Conservation (phyloP, 108 stramenopile genomes). For the Chaetoceros tenuissimus region DNA sequence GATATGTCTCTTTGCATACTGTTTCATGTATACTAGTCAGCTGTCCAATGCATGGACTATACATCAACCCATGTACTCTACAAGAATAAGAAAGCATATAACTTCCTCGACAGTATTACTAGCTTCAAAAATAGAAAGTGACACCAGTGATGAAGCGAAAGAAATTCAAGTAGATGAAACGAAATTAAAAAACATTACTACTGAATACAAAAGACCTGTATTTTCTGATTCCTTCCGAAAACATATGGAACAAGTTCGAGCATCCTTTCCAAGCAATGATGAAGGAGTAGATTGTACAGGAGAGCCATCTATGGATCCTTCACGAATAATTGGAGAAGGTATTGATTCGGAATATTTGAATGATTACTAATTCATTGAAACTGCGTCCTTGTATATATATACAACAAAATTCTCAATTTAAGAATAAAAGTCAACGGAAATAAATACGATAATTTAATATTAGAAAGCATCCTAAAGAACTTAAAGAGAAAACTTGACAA, state of each 20-base stretch:
- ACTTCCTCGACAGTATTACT: too few relatives aligned
- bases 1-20: too few relatives aligned
- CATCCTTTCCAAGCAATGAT: not conserved
- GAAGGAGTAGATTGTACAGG: not conserved
- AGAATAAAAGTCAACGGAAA: not conserved
- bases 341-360: not conserved
- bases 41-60: too few relatives aligned
- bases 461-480: not conserved
- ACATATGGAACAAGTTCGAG: not conserved
- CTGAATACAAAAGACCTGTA: not conserved
- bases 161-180: too few relatives aligned
- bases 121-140: too few relatives aligned
- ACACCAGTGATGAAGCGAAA: too few relatives aligned
- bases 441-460: not conserved
- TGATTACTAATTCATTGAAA: not conserved
- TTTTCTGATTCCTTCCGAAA: not conserved
- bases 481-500: slow-evolving; percentile 63
- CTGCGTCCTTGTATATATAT: too few relatives aligned
- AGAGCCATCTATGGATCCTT: not conserved
- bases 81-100: too few relatives aligned
- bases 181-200: too few relatives aligned
- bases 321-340: not conserved
- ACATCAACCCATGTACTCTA: too few relatives aligned
- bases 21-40: too few relatives aligned
- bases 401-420: not conserved